Evolutionary conservation across 2,329 filamentous ascomycete genomes (phyloP).

Genomic region (Colletotrichum aenigma): DNA sequence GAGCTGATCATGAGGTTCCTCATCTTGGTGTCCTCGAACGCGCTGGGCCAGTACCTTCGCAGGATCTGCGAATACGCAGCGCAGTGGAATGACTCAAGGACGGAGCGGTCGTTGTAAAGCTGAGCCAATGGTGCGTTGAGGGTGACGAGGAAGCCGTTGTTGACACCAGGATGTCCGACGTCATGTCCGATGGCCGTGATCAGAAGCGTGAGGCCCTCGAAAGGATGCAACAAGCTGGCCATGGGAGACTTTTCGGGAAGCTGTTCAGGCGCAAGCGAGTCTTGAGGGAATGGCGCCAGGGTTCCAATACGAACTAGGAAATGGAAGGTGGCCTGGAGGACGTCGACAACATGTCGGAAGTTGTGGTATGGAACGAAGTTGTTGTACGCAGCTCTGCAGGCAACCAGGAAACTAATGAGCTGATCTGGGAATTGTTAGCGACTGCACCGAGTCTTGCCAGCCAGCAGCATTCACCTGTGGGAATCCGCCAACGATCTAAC

Average conservation of each 20-base stretch:
- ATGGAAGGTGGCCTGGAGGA: slow-evolving; percentile 90
- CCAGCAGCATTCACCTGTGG: slow-evolving; percentile 65
- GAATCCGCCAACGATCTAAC: slow-evolving; percentile 79
- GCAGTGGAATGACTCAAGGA: slow-evolving; percentile 96
- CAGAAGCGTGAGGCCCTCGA: slow-evolving; percentile 86
- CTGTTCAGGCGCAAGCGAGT: slow-evolving; percentile 26
- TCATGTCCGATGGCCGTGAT: slow-evolving; percentile 98
- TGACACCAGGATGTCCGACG: slow-evolving; percentile 95
- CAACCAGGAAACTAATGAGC: slow-evolving; percentile 83
- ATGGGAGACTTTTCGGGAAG: slow-evolving; percentile 63
- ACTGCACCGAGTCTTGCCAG: slow-evolving; percentile 22
- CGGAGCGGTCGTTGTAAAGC: slow-evolving; percentile 95
- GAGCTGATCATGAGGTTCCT: slow-evolving; percentile 93
- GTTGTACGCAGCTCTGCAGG: slow-evolving; percentile 93
- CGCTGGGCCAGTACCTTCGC: slow-evolving; percentile 86
- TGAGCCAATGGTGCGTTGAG: slow-evolving; percentile 93
- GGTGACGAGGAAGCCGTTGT: slow-evolving; percentile 93
- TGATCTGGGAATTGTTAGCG: slow-evolving; percentile 66
- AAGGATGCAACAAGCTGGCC: slow-evolving; percentile 77
- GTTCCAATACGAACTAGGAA: slow-evolving; percentile 84
- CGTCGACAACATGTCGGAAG: slow-evolving; percentile 95
- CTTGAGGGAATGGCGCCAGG: slow-evolving; percentile 67
- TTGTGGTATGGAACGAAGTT: slow-evolving; percentile 97
- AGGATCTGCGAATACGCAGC: slow-evolving; percentile 97
- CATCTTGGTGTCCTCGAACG: slow-evolving; percentile 80